phyloP scores from a whole-genome alignment of 331 rosid species.

The Stylosanthes scabra region DNA sequence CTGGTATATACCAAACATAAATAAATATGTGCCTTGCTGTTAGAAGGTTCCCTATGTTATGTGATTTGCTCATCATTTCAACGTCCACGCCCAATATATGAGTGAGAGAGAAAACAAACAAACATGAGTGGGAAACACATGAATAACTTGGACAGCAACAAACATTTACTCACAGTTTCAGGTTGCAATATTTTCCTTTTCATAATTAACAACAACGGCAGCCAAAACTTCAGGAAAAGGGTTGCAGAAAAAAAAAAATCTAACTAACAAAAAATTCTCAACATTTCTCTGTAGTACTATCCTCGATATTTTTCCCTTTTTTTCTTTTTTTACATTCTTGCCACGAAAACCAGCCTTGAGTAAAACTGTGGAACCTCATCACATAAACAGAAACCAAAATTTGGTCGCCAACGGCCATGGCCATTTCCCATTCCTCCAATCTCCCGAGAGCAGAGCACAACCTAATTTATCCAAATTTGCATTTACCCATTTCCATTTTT shows the following conservation, averaged over 20 bases:
- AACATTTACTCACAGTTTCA: conserved; percentile 36
- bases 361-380: conserved; percentile 34
- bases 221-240: neutral
- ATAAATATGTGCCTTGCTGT: neutral
- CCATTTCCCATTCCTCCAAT: conserved; percentile 1
- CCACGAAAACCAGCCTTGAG: conserved; percentile 14
- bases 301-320: neutral
- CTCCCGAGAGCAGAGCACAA: neutral
- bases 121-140: conserved; percentile 19
- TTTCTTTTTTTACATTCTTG: conserved; percentile 17
- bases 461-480: neutral
- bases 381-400: conserved; percentile 26
- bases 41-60: conserved; percentile 33
- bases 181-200: conserved; percentile 21
- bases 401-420: neutral
- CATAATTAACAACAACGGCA: neutral
- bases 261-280: conserved; percentile 48
- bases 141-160: conserved; percentile 33
- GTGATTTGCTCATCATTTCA: conserved; percentile 47
- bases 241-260: neutral
- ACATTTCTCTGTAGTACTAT: conserved; percentile 29
- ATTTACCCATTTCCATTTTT: conserved; percentile 19
- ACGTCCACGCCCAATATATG: conserved; percentile 39
- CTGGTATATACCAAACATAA: neutral
- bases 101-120: conserved; percentile 26